These are phyloP conservation scores for Globisporangium polare DNA, from an alignment of 352 stramenopile genomes.

Conservation along the genomic window DNA sequence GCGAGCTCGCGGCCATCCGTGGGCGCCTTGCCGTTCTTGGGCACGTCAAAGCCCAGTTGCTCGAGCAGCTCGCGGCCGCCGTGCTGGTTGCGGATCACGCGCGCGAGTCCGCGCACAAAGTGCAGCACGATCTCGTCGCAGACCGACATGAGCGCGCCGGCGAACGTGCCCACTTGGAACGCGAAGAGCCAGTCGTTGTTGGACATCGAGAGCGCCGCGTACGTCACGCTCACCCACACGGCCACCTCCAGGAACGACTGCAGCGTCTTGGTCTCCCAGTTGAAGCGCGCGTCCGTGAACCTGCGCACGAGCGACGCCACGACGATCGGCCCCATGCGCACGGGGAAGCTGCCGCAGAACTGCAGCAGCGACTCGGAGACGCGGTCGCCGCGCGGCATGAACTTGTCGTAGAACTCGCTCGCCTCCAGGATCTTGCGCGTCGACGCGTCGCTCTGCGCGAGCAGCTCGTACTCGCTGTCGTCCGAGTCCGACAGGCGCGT, in stretches of 20 bases:
- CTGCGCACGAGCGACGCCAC: slow-evolving; percentile 45
- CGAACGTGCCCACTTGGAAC: slow-evolving; percentile 66
- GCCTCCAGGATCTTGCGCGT: slow-evolving; percentile 41
- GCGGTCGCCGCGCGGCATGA: slow-evolving; percentile 42
- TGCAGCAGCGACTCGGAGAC: slow-evolving; percentile 50
- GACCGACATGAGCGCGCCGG: slow-evolving; percentile 76
- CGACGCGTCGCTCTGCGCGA: slow-evolving; percentile 17
- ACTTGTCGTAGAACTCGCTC: slow-evolving; percentile 52
- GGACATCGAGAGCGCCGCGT: slow-evolving; percentile 49
- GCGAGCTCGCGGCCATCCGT: slow-evolving; percentile 63
- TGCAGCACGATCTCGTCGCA: slow-evolving; percentile 76
- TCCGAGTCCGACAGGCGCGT: slow-evolving; percentile 3
- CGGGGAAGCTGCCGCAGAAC: slow-evolving; percentile 58
- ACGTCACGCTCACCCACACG: slow-evolving; percentile 70
- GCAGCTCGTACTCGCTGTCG: slow-evolving; percentile 18
- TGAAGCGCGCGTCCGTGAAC: slow-evolving; percentile 73
- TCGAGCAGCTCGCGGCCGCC: slow-evolving; percentile 54
- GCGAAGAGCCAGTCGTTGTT: slow-evolving; percentile 55
- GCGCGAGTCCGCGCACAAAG: slow-evolving; percentile 54
- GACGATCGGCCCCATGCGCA: slow-evolving; percentile 49
- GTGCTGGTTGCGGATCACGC: slow-evolving; percentile 67
- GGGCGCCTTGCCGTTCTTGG: slow-evolving; percentile 58
- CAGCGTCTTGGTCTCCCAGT: slow-evolving; percentile 80
- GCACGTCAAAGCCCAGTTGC: slow-evolving; percentile 66
- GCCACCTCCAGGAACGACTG: slow-evolving; percentile 80